Conservation (phyloP, 805 yeast species). For the Metschnikowia colocasiae region DNA sequence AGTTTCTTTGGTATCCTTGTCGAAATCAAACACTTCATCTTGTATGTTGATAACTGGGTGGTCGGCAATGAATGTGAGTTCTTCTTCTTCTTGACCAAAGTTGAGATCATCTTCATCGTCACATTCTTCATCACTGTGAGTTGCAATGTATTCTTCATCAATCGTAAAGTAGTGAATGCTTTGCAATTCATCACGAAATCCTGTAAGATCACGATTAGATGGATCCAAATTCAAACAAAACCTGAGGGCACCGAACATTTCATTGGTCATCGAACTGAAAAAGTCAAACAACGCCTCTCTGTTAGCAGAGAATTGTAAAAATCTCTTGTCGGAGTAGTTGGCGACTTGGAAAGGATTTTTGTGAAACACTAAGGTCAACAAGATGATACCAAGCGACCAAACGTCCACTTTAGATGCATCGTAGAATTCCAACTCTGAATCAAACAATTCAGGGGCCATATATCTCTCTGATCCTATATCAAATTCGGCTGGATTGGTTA, state of each 20-base stretch:
- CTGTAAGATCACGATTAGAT: conserved; percentile 63
- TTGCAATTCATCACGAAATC: conserved; percentile 57
- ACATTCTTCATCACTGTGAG: conserved; percentile 48
- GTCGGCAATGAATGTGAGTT: conserved; percentile 7
- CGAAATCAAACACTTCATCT: conserved; percentile 11
- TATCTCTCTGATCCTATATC: conserved; percentile 88
- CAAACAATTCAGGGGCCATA: conserved; percentile 93
- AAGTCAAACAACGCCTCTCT: conserved; percentile 90
- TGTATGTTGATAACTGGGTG: conserved; percentile 7
- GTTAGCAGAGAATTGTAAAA: conserved; percentile 79
- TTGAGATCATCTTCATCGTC: conserved; percentile 21
- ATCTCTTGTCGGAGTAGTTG: conserved; percentile 72
- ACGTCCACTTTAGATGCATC: conserved; percentile 80
- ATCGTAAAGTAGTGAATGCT: conserved; percentile 69
- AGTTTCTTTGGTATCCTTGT: conserved; percentile 1
- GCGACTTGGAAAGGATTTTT: conserved; percentile 85
- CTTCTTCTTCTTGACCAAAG: conserved; percentile 26
- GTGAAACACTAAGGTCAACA: conserved; percentile 81
- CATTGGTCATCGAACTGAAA: conserved; percentile 83
- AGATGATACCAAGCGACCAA: conserved; percentile 85
- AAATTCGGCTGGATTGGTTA: conserved; percentile 55
- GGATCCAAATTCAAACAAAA: conserved; percentile 83
- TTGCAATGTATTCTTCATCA: conserved; percentile 57
- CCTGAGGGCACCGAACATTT: conserved; percentile 79
- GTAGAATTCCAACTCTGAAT: conserved; percentile 53